Conservation (phyloP, 139 green algal genomes). For the Micromonas pusilla region DNA sequence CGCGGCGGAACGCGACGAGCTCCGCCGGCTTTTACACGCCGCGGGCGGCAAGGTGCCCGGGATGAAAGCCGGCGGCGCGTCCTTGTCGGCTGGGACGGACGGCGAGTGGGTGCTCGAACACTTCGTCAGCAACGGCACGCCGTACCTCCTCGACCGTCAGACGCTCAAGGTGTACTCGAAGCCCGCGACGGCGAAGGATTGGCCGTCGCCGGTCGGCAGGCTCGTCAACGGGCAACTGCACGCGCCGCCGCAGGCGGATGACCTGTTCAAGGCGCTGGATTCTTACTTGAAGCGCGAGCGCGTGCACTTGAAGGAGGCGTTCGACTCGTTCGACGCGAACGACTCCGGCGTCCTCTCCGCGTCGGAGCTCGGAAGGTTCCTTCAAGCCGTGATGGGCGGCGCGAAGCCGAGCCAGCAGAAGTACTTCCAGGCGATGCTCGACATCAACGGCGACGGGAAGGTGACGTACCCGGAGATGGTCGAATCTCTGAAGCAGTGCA, state of each 20-base stretch:
- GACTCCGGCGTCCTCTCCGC: conserved; percentile 29
- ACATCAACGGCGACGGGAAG: conserved; percentile 26
- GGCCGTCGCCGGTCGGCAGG: background rate
- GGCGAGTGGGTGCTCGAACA: background rate
- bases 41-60: background rate
- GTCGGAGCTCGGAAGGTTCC: conserved; percentile 32
- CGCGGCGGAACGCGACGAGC: background rate
- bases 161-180: background rate
- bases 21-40: background rate
- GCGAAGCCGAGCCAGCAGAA: conserved; percentile 34
- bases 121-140: background rate
- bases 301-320: conserved; percentile 35
- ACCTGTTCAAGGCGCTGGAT: conserved; percentile 44
- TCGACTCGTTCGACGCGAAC: conserved; percentile 33
- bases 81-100: background rate
- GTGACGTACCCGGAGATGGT: conserved; percentile 29
- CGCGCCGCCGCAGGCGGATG: background rate
- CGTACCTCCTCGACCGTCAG: conserved; percentile 7
- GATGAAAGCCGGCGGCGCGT: background rate
- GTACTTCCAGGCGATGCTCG: conserved; percentile 39
- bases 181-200: background rate
- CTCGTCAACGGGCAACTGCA: background rate
- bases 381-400: conserved; percentile 32
- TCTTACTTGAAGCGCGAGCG: conserved; percentile 28
- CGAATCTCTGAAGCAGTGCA: conserved; percentile 28